Evolutionary conservation across 805 yeast species (phyloP), one percentile per base, ranked within the genome.

Genomic region (Candida multigemmis): DNA sequence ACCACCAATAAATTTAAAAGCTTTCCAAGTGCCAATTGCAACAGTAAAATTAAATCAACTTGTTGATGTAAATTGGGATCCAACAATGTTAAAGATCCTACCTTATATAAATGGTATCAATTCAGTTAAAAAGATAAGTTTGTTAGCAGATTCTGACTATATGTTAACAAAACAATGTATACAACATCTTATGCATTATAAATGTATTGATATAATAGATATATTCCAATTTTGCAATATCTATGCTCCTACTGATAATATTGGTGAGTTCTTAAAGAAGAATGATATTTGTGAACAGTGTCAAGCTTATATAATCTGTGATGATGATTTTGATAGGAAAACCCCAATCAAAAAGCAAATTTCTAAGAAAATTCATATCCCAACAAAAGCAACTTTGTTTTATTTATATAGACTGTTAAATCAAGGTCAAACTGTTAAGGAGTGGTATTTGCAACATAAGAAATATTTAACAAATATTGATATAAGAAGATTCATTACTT

Each of bases 1-100:
- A 2, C 95, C 89, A 1, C 74, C 86, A 3, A 78, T 87, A 0
- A 71, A 71, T 25, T 58, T 91, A 13, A 65, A 75, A 26, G 73
- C 93, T 0, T 82, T 65, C 41, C 94, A 89, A 49, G 99, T 91
- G 1, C 98, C 98, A 0, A 72, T 87, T 4, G 73, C 93, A n/a
- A 77, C 89, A 0, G 94, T 91, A 1, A 74, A 76, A 27, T 56
- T 91, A 18, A 67, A 68, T 16, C 58, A 70, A 20, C 61, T 91
- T 35, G 77, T 84, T 22, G 98, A 91, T 50, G 79, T 82, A 6
- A 79, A 82, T 42, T 91, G 98, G 96, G 98, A 91, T 51, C 96
- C 96, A 2, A 89, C 97, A 2, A 80, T 91, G 91, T 62, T 85
- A 24, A 78, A 81, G 39, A 82, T 91, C 14, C 55, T 84, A 7